A percentile compares a stretch with the other conserved stretches of the same genome.
Evolutionary conservation across 1,284 basidiomycete genomes (phyloP).

Genomic region (Apiotrichum veenhuisii): DNA sequence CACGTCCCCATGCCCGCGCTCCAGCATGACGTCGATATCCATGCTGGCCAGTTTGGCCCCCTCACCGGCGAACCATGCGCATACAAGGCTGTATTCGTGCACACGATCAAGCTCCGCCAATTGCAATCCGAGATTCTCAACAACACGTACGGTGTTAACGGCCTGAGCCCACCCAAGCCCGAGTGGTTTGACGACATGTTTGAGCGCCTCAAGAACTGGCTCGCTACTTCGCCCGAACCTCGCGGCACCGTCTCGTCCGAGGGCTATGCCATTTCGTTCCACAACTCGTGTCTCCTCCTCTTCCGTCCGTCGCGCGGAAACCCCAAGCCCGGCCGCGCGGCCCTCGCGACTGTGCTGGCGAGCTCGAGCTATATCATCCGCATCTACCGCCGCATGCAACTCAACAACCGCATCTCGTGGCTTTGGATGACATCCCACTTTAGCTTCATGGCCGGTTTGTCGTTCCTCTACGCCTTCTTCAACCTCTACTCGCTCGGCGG

Average conservation of each 20-base stretch:
- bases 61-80: slow-evolving; percentile 42
- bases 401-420: slow-evolving; percentile 51
- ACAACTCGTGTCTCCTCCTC: slow-evolving; percentile 50
- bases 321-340: slow-evolving; percentile 45
- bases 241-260: slow-evolving; percentile 48
- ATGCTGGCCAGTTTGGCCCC: slow-evolving; percentile 32
- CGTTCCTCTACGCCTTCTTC: slow-evolving; percentile 50
- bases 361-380: slow-evolving; percentile 51
- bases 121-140: slow-evolving; percentile 50
- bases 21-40: slow-evolving; percentile 48
- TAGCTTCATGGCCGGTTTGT: slow-evolving; percentile 50
- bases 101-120: slow-evolving; percentile 47
- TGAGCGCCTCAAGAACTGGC: slow-evolving; percentile 47
- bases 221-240: slow-evolving; percentile 46
- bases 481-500: slow-evolving; percentile 50
- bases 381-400: slow-evolving; percentile 50
- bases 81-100: slow-evolving; percentile 48
- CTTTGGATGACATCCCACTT: slow-evolving; percentile 50
- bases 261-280: slow-evolving; percentile 50
- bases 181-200: slow-evolving; percentile 50
- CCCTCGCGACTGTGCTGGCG: slow-evolving; percentile 47
- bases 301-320: slow-evolving; percentile 50
- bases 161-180: slow-evolving; percentile 32
- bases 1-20: slow-evolving; percentile 42
- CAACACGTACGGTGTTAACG: slow-evolving; percentile 45